Base-by-base conservation (phyloP, 768 basidiomycete species). In the Boletus insuetus region DNA sequence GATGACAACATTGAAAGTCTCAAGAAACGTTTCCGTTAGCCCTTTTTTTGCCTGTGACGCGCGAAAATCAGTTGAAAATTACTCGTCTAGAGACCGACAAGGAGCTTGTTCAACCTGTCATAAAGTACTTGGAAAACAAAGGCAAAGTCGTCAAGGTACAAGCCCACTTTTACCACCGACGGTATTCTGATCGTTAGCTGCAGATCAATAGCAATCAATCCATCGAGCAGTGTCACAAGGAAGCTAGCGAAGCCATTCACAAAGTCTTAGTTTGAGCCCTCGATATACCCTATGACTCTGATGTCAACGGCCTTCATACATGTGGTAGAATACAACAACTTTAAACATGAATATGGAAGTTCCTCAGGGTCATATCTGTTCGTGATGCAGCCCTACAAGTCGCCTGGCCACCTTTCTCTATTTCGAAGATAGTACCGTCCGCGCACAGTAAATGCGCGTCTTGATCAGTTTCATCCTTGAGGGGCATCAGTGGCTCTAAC, bases 1-100 rank as follows among this genome's bases (percentile, higher is more conserved):
- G 97, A 99, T 64, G 97, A 99, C 69, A 99, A 99, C 68, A 61
- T 63, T 13, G 93, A 96, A 71, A 93, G 86, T 69, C 96, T 99
- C 74, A 88, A 82, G 75, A 99, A 98, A 74, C 89, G 97, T n/a
- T 98, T 98, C 77, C 77, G 94, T 90, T 68, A 19, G 87, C 79
- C 13, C 12, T 6, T 31, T 31, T 12, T 32, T 26, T 9, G 29
- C 35, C 17, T 37, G 19, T 39, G 14, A 41, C 12, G 1, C 29
- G 2, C 39, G 11, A 45, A 26, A 37, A 38, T 48, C 6, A 48
- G 46, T 32, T 45, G 24, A 60, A 39, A 31, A 29, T 43, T 31
- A 32, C 51, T 39, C 22, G 29, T 47, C 13, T 52, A 89, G 94
- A 76, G 32, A 95, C 94, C 1, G 96, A 98, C 74, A 79, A 87